Evolutionary conservation across 148 eudicot genomes (phyloP), one percentile per base, ranked within the genome.

Genomic region (Pouteria glomerata): DNA sequence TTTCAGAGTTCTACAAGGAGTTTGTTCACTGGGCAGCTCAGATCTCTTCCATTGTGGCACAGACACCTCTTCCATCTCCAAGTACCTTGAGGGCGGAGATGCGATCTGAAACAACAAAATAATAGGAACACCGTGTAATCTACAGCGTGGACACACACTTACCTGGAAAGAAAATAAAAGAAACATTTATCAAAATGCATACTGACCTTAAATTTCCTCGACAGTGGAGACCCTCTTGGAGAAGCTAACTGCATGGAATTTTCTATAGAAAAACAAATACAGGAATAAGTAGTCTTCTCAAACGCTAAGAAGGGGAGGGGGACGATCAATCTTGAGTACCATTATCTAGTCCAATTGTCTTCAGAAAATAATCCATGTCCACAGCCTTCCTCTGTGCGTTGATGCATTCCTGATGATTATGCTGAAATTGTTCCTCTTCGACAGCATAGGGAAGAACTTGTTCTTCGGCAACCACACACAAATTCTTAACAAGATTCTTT

Each of bases 371-470:
- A 27, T 83, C 87, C 68, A 73, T 23, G 65, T 78, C 82, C 41
- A 78, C 39, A 39, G 74, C 55, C 34, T 80, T 83, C 35, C 21
- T 75, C 69, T 83, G 84, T 62, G 87, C 83, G 75, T 79, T 83
- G 26, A 83, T 66, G 72, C 94, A 89, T 39, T 81, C 78, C 45
- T 78, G 63, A 78, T 89, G 94, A 63, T 86, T 80, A 78, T 89
- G 94, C 52, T 80, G 77, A 70, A 84, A 70, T 1, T 77, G 70
- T 69, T 89, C 93, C 35, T 68, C 79, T 4, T 63, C 69, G 31
- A 74, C 33, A 44, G 60, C 57, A 72, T 23, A 3, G 15, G 79
- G 64, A 57, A 77, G 41, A 33, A n/a, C 27, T 51, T 61, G 73
- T 61, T 72, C 64, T 66, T 74, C 84, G 21, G 63, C 73, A 61